Conservation (phyloP, 2,329 filamentous ascomycete species). For the Thelonectria rubi region DNA sequence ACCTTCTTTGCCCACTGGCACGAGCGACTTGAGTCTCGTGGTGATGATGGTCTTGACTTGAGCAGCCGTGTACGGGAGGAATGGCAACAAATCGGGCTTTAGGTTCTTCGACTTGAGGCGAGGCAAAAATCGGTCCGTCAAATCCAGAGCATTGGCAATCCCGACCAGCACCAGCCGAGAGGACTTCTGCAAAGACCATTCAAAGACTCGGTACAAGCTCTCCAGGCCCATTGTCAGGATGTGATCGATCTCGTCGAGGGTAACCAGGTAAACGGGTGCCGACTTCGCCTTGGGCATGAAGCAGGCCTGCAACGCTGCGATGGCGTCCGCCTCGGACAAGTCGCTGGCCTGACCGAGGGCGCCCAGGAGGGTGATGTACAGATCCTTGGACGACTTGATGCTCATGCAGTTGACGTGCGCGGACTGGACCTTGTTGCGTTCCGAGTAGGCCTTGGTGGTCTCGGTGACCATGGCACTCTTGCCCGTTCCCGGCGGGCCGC, state of each 20-base stretch:
- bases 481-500: conserved; percentile 93
- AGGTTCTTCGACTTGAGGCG: conserved; percentile 92
- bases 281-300: conserved; percentile 72
- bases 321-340: conserved; percentile 71
- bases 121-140: conserved; percentile 94
- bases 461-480: conserved; percentile 94
- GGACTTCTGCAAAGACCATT: conserved; percentile 87
- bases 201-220: conserved; percentile 91
- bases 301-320: conserved; percentile 72
- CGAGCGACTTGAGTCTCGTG: conserved; percentile 78
- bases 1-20: conserved; percentile 65
- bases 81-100: conserved; percentile 88
- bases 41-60: conserved; percentile 92
- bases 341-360: conserved; percentile 69
- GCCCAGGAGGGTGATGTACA: conserved; percentile 82
- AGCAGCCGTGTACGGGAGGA: conserved; percentile 87
- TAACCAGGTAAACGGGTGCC: conserved; percentile 76
- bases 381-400: conserved; percentile 85
- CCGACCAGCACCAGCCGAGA: conserved; percentile 87
- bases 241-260: conserved; percentile 94
- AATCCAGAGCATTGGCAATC: conserved; percentile 93
- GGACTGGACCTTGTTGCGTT: conserved; percentile 66
- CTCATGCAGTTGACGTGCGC: conserved; percentile 97
- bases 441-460: conserved; percentile 69
- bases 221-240: conserved; percentile 89